A percentile compares a stretch with the other conserved stretches of the same genome.
Conservation (phyloP, 1,139 yeast genomes). For the Taiozyma sp. region DNA sequence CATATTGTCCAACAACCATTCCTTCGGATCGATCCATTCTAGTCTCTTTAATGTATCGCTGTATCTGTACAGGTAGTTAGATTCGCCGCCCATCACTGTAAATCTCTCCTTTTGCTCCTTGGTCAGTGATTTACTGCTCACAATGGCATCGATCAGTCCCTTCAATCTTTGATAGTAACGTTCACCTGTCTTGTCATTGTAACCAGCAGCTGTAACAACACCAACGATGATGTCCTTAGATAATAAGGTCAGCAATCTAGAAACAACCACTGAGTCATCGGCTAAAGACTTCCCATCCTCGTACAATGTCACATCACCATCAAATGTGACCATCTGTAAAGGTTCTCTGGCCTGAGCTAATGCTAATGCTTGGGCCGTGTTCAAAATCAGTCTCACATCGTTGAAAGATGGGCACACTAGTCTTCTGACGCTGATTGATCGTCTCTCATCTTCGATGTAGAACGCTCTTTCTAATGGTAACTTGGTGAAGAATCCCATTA, state of each 20-base stretch:
- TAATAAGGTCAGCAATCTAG: conserved; percentile 53
- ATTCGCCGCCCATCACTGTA: conserved; percentile 94
- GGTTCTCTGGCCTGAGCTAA: conserved; percentile 33
- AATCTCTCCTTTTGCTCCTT: conserved; percentile 56
- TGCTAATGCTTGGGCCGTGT: conserved; percentile 83
- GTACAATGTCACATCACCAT: conserved; percentile 94
- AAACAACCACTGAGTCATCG: conserved; percentile 56
- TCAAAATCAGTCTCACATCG: conserved; percentile 72
- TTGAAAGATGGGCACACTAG: conserved; percentile 95
- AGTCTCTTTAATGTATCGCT: conserved; percentile 44
- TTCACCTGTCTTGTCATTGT: conserved; percentile 70
- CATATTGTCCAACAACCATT: conserved; percentile 78
- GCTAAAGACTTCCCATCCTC: conserved; percentile 81
- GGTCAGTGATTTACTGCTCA: conserved; percentile 38
- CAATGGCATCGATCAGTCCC: conserved; percentile 70
- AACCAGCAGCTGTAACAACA: conserved; percentile 97
- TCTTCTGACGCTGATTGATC: conserved; percentile 77
- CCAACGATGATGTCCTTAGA: conserved; percentile 67
- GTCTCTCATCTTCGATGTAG: conserved; percentile 68
- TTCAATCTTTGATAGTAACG: conserved; percentile 68
- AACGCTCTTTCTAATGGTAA: conserved; percentile 86
- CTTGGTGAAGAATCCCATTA: conserved; percentile 80
- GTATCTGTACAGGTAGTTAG: conserved; percentile 78
- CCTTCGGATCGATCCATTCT: conserved; percentile 55
- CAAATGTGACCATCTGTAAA: conserved; percentile 79